These are phyloP conservation scores for Heracleum sosnowskyi DNA, from an alignment of 129 eudicot species.

Conservation along the genomic window DNA sequence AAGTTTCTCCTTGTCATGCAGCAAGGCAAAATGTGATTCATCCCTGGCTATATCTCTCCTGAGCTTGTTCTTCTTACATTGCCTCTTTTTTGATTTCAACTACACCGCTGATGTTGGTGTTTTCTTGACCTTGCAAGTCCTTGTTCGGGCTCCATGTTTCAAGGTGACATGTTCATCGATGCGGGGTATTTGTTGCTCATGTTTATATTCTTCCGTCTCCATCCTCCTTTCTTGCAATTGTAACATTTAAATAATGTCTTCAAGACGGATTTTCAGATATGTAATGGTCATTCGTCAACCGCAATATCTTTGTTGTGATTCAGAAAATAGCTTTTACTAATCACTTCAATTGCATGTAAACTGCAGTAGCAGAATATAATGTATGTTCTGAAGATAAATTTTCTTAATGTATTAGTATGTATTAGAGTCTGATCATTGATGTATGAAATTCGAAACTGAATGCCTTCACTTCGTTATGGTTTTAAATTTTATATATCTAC, in stretches of 20 bases:
- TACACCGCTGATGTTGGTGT: neutral
- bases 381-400: too few relatives aligned
- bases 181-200: neutral
- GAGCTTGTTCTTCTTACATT: constrained; percentile 57
- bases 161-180: neutral
- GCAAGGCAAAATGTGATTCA: constrained; percentile 9
- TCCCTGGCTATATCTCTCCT: constrained; percentile 52
- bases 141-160: neutral
- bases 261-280: neutral
- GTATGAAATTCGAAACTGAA: too few relatives aligned
- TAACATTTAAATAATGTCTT: neutral
- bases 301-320: neutral
- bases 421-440: too few relatives aligned
- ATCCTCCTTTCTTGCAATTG: neutral
- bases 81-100: constrained; percentile 6
- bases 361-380: neutral
- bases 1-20: constrained; percentile 16
- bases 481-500: too few relatives aligned
- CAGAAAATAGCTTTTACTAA: neutral
- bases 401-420: too few relatives aligned
- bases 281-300: neutral
- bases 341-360: neutral
- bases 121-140: constrained; percentile 91
- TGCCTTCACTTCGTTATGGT: too few relatives aligned
- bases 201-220: neutral